Evolutionary conservation across 2,329 filamentous ascomycete genomes (phyloP), one percentile per base, ranked within the genome.

Genomic region (Onygena corvina): DNA sequence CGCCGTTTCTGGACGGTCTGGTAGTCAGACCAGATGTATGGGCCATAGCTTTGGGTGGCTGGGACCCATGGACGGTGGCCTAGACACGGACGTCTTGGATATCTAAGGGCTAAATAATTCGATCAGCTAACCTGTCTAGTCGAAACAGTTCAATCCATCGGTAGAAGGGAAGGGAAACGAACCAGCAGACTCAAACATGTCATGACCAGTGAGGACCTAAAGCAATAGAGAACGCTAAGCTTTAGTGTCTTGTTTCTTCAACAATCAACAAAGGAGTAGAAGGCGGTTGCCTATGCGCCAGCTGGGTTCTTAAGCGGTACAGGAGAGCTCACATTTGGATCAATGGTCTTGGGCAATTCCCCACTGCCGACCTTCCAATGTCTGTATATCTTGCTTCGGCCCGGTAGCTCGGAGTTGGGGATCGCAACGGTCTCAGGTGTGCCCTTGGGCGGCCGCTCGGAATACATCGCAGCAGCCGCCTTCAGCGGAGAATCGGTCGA

Each of bases 11-110:
- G 81, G n/a, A 90, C 76, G 53, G 92, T 80, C 59, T 74, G 75
- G 61, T 94, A 96, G 52, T 82, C 85, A 58, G 89, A 70, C 88
- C 89, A 96, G 52, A 81, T 75, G 63, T 84, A 98, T 56, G 79
- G 78, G 51, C 83, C 80, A 67, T 79, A 94, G 1, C 76, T 76
- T 70, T 88, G 83, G 45, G 80, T 86, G 31, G 68, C 69, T 2
- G 83, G 67, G 65, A 94, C 81, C 76, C 86, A 96, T 3, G 83
- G 77, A 55, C 92, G 80, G 64, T 78, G 78, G 50, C 92, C 92
- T 52, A 96, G 72, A 67, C 85, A 94, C 58, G 74, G 80, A 59
- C 76, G 77, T 60, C 79, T 83, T 42, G 84, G 78, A 49, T 73
- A 72, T 60, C 74, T 76, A 56, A 75, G 76, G 50, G 75, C 80